phyloP scores from a whole-genome alignment of 305 asterid species.

The Coffea humblotiana region DNA sequence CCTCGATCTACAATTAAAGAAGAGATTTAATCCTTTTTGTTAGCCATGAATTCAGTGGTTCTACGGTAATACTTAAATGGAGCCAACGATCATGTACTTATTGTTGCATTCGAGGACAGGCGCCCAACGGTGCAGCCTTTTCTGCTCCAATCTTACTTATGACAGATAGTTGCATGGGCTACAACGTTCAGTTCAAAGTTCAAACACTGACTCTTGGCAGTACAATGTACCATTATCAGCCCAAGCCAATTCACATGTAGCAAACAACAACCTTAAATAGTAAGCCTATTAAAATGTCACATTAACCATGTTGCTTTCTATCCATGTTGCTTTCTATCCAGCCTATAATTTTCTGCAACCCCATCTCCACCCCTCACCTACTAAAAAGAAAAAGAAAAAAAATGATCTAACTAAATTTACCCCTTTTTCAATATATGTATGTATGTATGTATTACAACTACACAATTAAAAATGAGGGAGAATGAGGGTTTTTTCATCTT shows the following conservation, averaged over 20 bases:
- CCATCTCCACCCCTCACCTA: neutral
- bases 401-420: too few relatives aligned
- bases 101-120: too few relatives aligned
- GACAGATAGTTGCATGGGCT: neutral
- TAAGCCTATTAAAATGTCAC: neutral
- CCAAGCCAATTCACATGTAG: neutral
- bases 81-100: neutral
- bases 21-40: too few relatives aligned
- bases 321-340: neutral
- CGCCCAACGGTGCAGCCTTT: too few relatives aligned
- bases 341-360: neutral
- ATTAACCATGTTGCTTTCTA: neutral
- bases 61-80: neutral
- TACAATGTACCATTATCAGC: neutral
- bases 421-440: too few relatives aligned
- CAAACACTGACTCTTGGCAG: neutral
- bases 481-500: too few relatives aligned
- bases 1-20: too few relatives aligned
- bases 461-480: too few relatives aligned
- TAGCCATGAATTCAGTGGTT: too few relatives aligned
- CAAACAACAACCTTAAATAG: too few relatives aligned
- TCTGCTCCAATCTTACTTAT: neutral
- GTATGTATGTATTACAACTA: too few relatives aligned
- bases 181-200: neutral
- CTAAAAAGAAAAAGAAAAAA: too few relatives aligned